These are phyloP conservation scores for Calocybe gangraenosa DNA, from an alignment of 768 basidiomycete species.

Conservation along the genomic window DNA sequence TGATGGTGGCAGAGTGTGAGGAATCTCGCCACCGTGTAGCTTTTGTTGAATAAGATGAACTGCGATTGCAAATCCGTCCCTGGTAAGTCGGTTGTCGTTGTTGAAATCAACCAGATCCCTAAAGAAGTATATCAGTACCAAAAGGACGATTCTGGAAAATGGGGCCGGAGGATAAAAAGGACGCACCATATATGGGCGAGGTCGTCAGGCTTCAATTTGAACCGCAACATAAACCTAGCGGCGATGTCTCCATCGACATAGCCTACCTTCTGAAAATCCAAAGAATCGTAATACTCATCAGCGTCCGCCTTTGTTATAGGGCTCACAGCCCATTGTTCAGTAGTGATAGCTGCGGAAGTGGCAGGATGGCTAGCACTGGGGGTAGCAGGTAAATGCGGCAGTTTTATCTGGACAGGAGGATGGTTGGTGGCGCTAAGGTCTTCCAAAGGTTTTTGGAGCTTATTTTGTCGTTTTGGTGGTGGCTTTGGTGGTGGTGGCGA, in stretches of 20 bases:
- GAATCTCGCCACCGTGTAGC: constrained; percentile 28
- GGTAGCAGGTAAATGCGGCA: not conserved
- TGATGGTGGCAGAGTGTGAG: constrained; percentile 26
- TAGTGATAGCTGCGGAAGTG: not conserved
- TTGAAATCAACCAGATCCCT: constrained; percentile 33
- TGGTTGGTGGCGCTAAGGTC: too few relatives aligned
- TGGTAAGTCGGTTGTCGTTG: constrained; percentile 28
- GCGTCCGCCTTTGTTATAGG: constrained; percentile 24
- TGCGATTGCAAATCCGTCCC: constrained; percentile 34
- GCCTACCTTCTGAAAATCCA: constrained; percentile 27
- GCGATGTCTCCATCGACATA: constrained; percentile 29
- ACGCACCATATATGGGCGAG: constrained; percentile 34
- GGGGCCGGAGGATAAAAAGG: not conserved
- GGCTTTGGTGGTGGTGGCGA: too few relatives aligned
- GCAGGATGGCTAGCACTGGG: not conserved
- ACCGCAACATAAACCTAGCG: constrained; percentile 28
- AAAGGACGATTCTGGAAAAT: not conserved
- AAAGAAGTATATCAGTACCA: not conserved
- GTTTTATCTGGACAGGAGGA: too few relatives aligned
- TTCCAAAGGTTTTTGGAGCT: too few relatives aligned
- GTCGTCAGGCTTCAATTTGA: constrained; percentile 27
- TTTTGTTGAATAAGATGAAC: constrained; percentile 31
- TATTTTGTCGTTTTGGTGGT: too few relatives aligned
- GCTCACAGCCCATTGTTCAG: constrained; percentile 22
- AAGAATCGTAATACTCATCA: constrained; percentile 25